These are phyloP conservation scores for Cydonia oblonga DNA, from an alignment of 331 rosid species.

Conservation along the genomic window DNA sequence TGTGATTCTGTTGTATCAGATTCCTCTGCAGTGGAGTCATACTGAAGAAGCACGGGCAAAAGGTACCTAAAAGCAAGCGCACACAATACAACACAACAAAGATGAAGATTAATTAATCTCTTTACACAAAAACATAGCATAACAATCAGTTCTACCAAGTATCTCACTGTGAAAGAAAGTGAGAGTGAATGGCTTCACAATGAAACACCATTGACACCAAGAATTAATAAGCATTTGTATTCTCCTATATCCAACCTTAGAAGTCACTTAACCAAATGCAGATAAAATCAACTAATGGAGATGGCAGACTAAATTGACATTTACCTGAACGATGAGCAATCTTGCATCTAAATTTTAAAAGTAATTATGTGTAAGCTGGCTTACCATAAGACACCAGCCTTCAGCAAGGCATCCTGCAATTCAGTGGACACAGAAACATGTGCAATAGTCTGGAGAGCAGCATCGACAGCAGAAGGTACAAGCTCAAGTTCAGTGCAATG, in stretches of 20 bases:
- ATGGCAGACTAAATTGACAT: not conserved
- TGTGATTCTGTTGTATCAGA: conserved; percentile 70
- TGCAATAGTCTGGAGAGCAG: conserved; percentile 84
- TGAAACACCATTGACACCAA: too few species aligned
- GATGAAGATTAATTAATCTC: not conserved
- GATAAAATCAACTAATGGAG: not conserved
- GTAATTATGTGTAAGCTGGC: conserved; percentile 14
- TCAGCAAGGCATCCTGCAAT: conserved; percentile 76
- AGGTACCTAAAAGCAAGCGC: conserved; percentile 52
- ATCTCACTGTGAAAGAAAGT: not conserved
- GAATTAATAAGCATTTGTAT: too few species aligned
- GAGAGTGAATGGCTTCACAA: too few species aligned
- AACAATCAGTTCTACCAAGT: not conserved
- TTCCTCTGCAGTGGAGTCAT: conserved; percentile 91
- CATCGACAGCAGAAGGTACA: conserved; percentile 74
- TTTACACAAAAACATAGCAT: not conserved
- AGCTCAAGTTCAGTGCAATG: conserved; percentile 95
- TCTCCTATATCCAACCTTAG: too few species aligned
- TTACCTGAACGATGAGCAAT: not conserved
- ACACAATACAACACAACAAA: conserved; percentile 9
- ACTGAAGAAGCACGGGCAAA: conserved; percentile 89
- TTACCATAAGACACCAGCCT: conserved; percentile 90
- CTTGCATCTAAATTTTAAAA: not conserved
- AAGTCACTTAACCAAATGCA: not conserved
- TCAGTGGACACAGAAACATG: conserved; percentile 75